Evolutionary conservation across 2,329 filamentous ascomycete species (phyloP).

Genomic region (Ophiognomonia clavigignenti-juglandacearum): DNA sequence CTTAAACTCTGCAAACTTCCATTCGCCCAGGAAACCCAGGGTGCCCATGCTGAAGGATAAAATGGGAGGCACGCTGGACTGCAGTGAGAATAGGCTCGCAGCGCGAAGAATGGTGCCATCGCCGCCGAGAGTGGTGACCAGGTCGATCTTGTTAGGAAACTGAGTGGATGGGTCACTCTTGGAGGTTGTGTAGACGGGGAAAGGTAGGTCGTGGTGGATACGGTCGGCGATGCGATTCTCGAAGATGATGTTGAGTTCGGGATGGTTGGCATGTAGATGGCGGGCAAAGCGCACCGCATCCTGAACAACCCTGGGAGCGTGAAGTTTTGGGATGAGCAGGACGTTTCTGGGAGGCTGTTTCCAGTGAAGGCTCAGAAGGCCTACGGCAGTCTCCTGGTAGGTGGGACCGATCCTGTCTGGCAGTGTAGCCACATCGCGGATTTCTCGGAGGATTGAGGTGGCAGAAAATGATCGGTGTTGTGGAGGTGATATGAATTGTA

Average conservation of each 20-base stretch:
- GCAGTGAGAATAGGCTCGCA: conserved; percentile 79
- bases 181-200: conserved; percentile 65
- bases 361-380: conserved; percentile 51
- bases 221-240: conserved; percentile 70
- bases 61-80: conserved; percentile 78
- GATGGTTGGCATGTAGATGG: conserved; percentile 76
- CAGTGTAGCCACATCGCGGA: conserved; percentile 46
- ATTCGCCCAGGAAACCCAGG: conserved; percentile 89
- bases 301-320: conserved; percentile 46
- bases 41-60: conserved; percentile 97
- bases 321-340: conserved; percentile 55
- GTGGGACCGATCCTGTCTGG: conserved; percentile 54
- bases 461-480: neutral
- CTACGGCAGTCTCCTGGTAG: conserved; percentile 54
- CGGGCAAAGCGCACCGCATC: conserved; percentile 55
- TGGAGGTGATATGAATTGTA: neutral
- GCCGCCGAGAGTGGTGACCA: conserved; percentile 85
- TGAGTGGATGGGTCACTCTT: conserved; percentile 37
- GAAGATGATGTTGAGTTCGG: conserved; percentile 74
- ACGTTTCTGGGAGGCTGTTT: conserved; percentile 51
- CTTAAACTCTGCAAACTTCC: conserved; percentile 93
- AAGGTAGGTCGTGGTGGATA: conserved; percentile 65
- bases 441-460: conserved; percentile 43
- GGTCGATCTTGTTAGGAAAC: conserved; percentile 76
- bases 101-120: conserved; percentile 88